Base-by-base conservation (phyloP, 495 filamentous ascomycete genomes). In the Penicillium simplicissimum region DNA sequence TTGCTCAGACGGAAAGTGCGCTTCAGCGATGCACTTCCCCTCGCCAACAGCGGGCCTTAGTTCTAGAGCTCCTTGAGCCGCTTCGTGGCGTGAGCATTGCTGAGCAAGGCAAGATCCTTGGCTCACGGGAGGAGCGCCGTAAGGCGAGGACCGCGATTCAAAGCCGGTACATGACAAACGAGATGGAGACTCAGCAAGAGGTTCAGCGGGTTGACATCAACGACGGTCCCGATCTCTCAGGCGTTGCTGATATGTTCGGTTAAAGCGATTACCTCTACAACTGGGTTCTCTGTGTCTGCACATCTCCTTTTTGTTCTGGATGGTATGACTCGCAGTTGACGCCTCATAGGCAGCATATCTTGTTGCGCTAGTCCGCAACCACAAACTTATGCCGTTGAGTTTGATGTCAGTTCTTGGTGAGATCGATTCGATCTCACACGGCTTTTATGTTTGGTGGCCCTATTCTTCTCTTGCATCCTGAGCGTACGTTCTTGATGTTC, bases 61-160 rank as follows among this genome's bases (percentile, higher is more conserved):
- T 98, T 40, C 76, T 98, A n/a, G 91, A 96, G 57, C 79, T 99
- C 8, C 78, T 99, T 14, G 88, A 93, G 60, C 87, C 91, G 40
- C 75, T 98, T 14, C 86, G 96, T 52, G 93, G 95, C 3, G 86
- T 97, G 4, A 93, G 92, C 62, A 90, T 99, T 57, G 89, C 92
- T 19, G 95, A 98, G 74, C 89, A 93, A 79, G 95, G 95, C 38
- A 94, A 92, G 74, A 84, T 98, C 15, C 63, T 81, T 40, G 74
- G 77, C 43, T 77, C 81, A 4, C 73, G 78, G 31, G 75, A 80
- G 65, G 81, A 83, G 56, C 80, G 76, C 36, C 81, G 82, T 52
- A 85, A 82, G 65, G 64, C 76, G 17, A 80, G 79, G 60, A 81
- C 72, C 55, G 81, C 75, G 2, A 70, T 85, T 52, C 79, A 86